phyloP scores from a whole-genome alignment of 768 basidiomycete species.

The Suillus brevipes region DNA sequence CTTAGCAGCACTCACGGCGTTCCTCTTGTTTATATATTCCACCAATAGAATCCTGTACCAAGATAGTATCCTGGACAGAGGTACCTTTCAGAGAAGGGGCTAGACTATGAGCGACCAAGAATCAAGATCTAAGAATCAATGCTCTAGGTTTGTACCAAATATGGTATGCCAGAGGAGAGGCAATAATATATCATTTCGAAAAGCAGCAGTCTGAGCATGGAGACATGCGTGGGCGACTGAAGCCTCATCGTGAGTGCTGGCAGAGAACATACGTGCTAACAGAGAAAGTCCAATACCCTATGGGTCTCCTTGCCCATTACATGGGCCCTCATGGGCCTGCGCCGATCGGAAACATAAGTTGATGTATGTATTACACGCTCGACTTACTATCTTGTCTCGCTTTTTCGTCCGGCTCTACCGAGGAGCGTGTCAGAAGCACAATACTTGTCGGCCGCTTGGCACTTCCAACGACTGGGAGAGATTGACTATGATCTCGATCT shows the following conservation, averaged over 20 bases:
- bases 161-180: background rate
- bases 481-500: no score
- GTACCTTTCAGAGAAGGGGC: background rate
- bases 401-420: background rate
- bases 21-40: background rate
- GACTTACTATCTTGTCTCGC: background rate
- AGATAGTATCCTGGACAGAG: background rate
- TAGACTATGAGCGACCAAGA: background rate
- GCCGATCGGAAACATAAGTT: background rate
- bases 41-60: background rate
- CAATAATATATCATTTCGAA: background rate
- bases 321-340: background rate
- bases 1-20: background rate
- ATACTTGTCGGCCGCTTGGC: background rate
- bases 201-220: background rate
- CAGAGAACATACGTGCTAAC: background rate
- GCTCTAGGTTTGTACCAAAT: background rate
- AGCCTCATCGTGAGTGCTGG: background rate
- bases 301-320: background rate
- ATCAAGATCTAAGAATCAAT: background rate
- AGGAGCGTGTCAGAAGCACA: background rate
- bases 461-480: no score
- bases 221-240: background rate
- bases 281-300: background rate
- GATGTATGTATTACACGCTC: background rate